Conservation (phyloP, 495 filamentous ascomycete species). For the Aspergillus incahuasiensis region DNA sequence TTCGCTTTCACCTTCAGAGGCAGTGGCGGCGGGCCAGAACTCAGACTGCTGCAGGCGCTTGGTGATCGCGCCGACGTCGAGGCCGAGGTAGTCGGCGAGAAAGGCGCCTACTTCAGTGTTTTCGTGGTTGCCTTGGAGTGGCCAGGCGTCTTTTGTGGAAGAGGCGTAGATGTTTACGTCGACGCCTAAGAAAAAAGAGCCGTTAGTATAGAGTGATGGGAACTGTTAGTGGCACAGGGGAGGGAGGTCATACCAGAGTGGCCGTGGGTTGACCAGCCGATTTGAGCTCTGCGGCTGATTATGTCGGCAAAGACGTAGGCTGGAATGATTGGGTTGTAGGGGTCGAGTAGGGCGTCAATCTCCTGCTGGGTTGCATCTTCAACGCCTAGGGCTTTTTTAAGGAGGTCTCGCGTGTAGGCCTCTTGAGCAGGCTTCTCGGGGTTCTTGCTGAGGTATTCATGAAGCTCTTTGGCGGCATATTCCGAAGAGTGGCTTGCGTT, state of each 20-base stretch:
- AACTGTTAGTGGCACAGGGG: not conserved
- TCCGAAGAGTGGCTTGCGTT: slow-evolving; percentile 78
- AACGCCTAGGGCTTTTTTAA: slow-evolving; percentile 69
- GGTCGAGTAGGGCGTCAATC: slow-evolving; percentile 56
- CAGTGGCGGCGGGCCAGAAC: slow-evolving; percentile 15
- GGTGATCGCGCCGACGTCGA: slow-evolving; percentile 74
- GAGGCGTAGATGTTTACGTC: slow-evolving; percentile 92
- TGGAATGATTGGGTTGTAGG: slow-evolving; percentile 38
- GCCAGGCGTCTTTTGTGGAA: slow-evolving; percentile 37
- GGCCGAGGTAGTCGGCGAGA: slow-evolving; percentile 68
- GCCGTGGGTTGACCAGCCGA: slow-evolving; percentile 90
- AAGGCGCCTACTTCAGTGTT: slow-evolving; percentile 90
- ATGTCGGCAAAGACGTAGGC: slow-evolving; percentile 72
- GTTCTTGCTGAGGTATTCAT: slow-evolving; percentile 44
- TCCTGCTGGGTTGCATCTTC: slow-evolving; percentile 67
- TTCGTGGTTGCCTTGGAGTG: slow-evolving; percentile 79
- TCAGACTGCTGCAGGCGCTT: slow-evolving; percentile 61
- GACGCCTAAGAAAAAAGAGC: slow-evolving; percentile 41
- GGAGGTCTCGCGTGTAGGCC: slow-evolving; percentile 56
- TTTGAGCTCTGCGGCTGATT: slow-evolving; percentile 77
- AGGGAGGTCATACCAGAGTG: slow-evolving; percentile 58
- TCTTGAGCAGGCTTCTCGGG: slow-evolving; percentile 23
- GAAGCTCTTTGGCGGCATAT: slow-evolving; percentile 57
- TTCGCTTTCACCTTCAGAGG: slow-evolving; percentile 13
- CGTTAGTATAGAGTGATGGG: slow-evolving; percentile 14